These are phyloP conservation scores for Bipolaris sorokiniana DNA, from an alignment of 2,329 filamentous ascomycete species.

Conservation along the genomic window DNA sequence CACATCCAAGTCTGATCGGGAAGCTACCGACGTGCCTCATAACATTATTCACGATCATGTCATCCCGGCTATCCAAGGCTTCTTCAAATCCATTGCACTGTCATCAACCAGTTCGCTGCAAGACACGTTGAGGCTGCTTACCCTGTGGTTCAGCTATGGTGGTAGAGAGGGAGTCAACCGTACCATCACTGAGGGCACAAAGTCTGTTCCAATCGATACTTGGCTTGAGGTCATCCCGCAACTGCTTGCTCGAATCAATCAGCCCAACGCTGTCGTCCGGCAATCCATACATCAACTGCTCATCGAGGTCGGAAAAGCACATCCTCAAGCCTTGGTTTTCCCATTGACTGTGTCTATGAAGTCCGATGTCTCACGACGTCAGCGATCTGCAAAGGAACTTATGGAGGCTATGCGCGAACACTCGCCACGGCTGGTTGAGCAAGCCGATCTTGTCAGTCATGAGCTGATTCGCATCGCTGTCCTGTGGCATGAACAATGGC, in stretches of 20 bases:
- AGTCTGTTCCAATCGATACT: constrained; percentile 91
- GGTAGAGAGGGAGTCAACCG: constrained; percentile 85
- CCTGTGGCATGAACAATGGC: constrained; percentile 98
- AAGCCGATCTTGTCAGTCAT: constrained; percentile 92
- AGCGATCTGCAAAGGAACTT: constrained; percentile 86
- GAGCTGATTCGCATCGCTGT: constrained; percentile 97
- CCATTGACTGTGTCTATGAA: constrained; percentile 98
- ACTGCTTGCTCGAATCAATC: constrained; percentile 95
- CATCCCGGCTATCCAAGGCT: constrained; percentile 91
- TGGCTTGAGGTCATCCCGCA: constrained; percentile 99
- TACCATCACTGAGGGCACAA: constrained; percentile 88
- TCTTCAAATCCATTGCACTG: constrained; percentile 95
- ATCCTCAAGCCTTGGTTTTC: constrained; percentile 96
- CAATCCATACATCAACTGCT: constrained; percentile 91
- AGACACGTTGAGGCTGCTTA: constrained; percentile 89
- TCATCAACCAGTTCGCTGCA: constrained; percentile 92
- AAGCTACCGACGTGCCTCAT: constrained; percentile 64
- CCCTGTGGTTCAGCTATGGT: constrained; percentile 95
- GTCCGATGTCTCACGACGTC: constrained; percentile 82
- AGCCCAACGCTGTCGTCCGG: constrained; percentile 86
- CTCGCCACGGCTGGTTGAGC: constrained; percentile 88
- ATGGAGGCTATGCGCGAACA: constrained; percentile 99
- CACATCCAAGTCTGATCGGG: constrained; percentile 68
- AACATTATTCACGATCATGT: constrained; percentile 82
- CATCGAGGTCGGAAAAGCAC: constrained; percentile 88